Evolutionary conservation across 208 protist species (phyloP), one percentile per base, ranked within the genome.

Genomic region (Trypanosoma melophagium): DNA sequence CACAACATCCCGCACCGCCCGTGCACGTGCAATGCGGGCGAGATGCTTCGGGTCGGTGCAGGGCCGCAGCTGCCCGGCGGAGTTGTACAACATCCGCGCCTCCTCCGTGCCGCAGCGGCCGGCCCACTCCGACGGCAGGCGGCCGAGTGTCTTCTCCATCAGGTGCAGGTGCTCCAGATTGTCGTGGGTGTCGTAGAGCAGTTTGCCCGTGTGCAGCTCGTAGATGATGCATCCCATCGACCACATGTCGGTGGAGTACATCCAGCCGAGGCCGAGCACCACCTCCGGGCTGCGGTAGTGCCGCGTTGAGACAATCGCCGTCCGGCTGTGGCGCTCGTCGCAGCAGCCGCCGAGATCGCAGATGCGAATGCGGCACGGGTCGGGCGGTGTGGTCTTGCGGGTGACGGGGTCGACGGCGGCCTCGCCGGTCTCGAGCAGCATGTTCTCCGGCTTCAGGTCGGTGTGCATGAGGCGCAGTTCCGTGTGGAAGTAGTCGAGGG

Each of bases 391-490:
- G 31, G 62, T 64, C 52, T 73, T 71, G 60, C 66, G 67, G 35
- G 78, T 82, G 42, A 76, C 69, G 49, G 93, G 93, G 72, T 98
- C 97, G 24, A 95, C 50, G 63, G 86, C 86, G 16, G 61, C 42
- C 7, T 70, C 66, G 31, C 31, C 42, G 17, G 62, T 57, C 53
- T 71, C 68, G 14, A 75, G 85, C 87, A 78, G 93, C 83, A 56
- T 92, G 83, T 68, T 95, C 69, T 97, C 93, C 10, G 90, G 93
- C 80, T 97, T 97, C 17, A 97, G 69, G 74, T 96, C 93, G 16
- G 86, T 90, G 76, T 97, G 93, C 51, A 93, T 87, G 55, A 97
- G 85, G n/a, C 76, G 74, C 63, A 83, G 67, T 55, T 89, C 83
- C 53, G 70, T 86, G 78, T 90, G 87, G 71, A 92, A 81, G 79